phyloP scores from a whole-genome alignment of 1,284 basidiomycete genomes.

The Cutaneotrichosporon sp. region DNA sequence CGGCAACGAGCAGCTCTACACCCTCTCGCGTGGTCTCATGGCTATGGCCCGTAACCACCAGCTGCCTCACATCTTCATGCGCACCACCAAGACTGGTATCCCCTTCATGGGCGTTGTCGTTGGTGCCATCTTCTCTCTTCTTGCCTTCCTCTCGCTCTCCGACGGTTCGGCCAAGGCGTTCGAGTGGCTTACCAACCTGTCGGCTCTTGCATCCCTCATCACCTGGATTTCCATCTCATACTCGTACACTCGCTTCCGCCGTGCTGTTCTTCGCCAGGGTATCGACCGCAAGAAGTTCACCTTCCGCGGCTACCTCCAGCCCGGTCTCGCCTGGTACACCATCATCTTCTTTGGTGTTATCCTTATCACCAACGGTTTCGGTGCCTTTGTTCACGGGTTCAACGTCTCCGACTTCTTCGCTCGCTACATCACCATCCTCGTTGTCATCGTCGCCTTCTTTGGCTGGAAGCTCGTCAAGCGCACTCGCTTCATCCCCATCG shows the following conservation, averaged over 20 bases:
- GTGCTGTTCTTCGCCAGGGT: constrained; percentile 65
- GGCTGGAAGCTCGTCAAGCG: constrained; percentile 12
- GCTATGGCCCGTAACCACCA: constrained; percentile 54
- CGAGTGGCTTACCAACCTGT: constrained; percentile 65
- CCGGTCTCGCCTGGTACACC: constrained; percentile 13
- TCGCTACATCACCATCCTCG: constrained; percentile 21
- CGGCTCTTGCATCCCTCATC: constrained; percentile 51
- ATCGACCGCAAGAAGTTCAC: constrained; percentile 56
- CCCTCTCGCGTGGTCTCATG: constrained; percentile 47
- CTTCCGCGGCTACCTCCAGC: constrained; percentile 54
- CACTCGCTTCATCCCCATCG: constrained; percentile 35
- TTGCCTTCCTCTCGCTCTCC: constrained; percentile 55
- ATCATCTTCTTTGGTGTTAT: constrained; percentile 15
- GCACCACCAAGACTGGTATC: constrained; percentile 58
- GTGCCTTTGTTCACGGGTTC: constrained; percentile 7
- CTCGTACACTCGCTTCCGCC: constrained; percentile 69
- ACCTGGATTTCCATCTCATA: constrained; percentile 76
- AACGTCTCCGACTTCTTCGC: constrained; percentile 19
- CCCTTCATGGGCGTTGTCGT: constrained; percentile 60
- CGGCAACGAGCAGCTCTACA: constrained; percentile 25
- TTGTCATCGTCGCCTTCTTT: constrained; percentile 14
- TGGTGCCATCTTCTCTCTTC: constrained; percentile 57
- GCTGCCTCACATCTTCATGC: constrained; percentile 55
- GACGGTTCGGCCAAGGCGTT: constrained; percentile 61
- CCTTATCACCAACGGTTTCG: constrained; percentile 16